These are phyloP conservation scores for Monosporozyma siamensis DNA, from an alignment of 805 yeast genomes.

Conservation along the genomic window DNA sequence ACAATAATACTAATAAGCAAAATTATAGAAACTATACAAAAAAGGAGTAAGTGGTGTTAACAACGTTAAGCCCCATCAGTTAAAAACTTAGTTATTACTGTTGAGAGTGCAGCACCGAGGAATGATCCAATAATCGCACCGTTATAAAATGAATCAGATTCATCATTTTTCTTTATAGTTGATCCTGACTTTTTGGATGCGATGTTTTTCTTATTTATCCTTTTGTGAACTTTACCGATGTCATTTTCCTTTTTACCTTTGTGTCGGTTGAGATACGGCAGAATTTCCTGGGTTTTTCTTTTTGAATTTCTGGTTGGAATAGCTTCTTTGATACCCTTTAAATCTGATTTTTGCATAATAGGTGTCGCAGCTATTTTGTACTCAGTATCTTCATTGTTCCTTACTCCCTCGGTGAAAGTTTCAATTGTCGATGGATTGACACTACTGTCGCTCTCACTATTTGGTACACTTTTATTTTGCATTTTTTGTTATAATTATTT, in stretches of 20 bases:
- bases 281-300: neutral
- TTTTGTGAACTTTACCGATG: neutral
- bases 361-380: no score
- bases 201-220: neutral
- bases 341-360: no score
- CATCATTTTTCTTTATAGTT: neutral
- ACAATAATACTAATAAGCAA: neutral
- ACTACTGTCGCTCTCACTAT: no score
- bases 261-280: neutral
- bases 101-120: constrained; percentile 22
- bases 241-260: neutral
- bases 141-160: constrained; percentile 11
- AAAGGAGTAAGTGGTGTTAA: no score
- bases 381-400: no score
- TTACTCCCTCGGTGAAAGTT: no score
- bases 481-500: no score
- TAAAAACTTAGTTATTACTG: constrained; percentile 12
- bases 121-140: constrained; percentile 26
- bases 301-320: no score
- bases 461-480: no score
- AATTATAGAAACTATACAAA: constrained; percentile 3
- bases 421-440: no score
- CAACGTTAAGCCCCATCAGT: constrained; percentile 1
- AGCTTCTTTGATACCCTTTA: no score
- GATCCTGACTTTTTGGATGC: neutral